A percentile compares a stretch with the other conserved stretches of the same genome.
phyloP scores from a whole-genome alignment of 306 rosid genomes.

The Vachellia collinsii region DNA sequence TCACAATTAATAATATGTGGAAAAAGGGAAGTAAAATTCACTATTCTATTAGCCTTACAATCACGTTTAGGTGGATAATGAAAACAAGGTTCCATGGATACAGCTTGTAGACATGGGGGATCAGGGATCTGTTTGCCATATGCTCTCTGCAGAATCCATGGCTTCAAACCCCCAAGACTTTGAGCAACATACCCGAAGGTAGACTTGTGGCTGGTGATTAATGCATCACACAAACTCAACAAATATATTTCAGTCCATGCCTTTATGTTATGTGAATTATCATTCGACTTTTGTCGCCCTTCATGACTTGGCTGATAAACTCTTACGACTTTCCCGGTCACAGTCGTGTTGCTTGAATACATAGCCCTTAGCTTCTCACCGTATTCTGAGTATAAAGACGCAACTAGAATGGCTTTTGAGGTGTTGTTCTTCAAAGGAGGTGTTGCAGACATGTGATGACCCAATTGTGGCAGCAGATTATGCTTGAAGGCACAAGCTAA shows the following conservation, averaged over 20 bases:
- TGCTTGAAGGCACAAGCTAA: conserved; percentile 61
- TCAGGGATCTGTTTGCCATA: conserved; percentile 53
- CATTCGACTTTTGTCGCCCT: conserved; percentile 63
- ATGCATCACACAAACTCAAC: conserved; percentile 68
- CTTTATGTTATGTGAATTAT: conserved; percentile 64
- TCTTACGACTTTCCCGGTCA: conserved; percentile 55
- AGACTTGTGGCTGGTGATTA: conserved; percentile 78
- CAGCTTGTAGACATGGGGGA: conserved; percentile 70
- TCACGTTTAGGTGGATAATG: conserved; percentile 76
- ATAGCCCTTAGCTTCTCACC: conserved; percentile 58
- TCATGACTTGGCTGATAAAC: conserved; percentile 81
- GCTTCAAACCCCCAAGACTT: conserved; percentile 76
- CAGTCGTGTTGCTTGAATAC: conserved; percentile 54
- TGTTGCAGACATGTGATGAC: conserved; percentile 23
- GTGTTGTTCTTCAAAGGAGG: conserved; percentile 41
- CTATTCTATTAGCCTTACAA: conserved; percentile 55
- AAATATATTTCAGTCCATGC: conserved; percentile 80
- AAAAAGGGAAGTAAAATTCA: conserved; percentile 56
- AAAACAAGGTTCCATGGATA: conserved; percentile 83
- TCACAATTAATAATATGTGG: conserved; percentile 70
- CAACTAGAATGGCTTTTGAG: conserved; percentile 67
- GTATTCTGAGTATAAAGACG: conserved; percentile 68
- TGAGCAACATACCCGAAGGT: conserved; percentile 89
- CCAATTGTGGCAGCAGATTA: conserved; percentile 60
- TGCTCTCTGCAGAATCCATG: conserved; percentile 75